phyloP scores from a whole-genome alignment of 2,329 filamentous ascomycete species.

The Ilyonectria robusta region DNA sequence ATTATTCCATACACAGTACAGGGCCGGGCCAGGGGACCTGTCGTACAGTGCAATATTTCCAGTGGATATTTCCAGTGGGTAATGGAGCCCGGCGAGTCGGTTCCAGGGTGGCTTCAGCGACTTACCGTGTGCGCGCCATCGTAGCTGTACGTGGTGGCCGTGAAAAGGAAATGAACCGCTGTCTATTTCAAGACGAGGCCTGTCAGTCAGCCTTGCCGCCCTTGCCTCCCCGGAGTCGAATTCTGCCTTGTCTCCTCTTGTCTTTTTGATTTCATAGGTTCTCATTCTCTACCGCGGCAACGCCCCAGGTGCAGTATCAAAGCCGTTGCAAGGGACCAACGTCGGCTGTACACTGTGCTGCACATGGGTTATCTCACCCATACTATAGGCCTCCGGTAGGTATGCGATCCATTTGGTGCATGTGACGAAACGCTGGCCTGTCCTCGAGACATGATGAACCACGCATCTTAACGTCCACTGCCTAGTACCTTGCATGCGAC shows the following conservation, averaged over 20 bases:
- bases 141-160: not conserved
- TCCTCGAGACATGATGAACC: slow-evolving; percentile 6
- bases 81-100: slow-evolving; percentile 19
- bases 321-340: not conserved
- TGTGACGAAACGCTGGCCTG: slow-evolving; percentile 18
- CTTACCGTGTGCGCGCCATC: slow-evolving; percentile 12
- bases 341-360: not conserved
- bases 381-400: not conserved
- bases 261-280: not conserved
- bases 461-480: not conserved
- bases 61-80: not conserved
- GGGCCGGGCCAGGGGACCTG: not conserved
- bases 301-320: not conserved
- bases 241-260: not conserved
- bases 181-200: slow-evolving; percentile 6
- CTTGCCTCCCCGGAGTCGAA: not conserved
- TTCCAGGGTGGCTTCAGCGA: slow-evolving; percentile 3
- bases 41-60: not conserved
- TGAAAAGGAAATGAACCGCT: slow-evolving; percentile 15
- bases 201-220: not conserved
- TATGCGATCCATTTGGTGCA: slow-evolving; percentile 10
- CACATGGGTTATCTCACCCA: not conserved
- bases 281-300: not conserved
- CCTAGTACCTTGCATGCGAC: not conserved
- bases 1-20: not conserved